Conservation (phyloP, 306 rosid species). For the Prunus padus region DNA sequence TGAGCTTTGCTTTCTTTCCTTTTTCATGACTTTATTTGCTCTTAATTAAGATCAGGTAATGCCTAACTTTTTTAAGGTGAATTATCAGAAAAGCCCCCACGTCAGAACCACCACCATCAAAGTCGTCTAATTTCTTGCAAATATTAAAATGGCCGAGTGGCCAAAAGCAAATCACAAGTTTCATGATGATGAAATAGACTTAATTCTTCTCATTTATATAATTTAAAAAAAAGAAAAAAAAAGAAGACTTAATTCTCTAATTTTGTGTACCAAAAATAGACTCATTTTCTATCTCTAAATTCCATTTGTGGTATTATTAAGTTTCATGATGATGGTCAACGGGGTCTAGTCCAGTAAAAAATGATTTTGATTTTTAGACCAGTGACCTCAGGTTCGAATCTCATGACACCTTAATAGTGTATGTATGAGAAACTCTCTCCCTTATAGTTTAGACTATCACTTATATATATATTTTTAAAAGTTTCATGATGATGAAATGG, state of each 20-base stretch:
- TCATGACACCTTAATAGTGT: too few relatives aligned
- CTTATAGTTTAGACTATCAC: too few relatives aligned
- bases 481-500: not conserved
- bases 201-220: too few relatives aligned
- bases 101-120: slow-evolving; percentile 36
- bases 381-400: too few relatives aligned
- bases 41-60: slow-evolving; percentile 23
- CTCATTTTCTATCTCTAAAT: not conserved
- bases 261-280: not conserved
- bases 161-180: not conserved
- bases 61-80: slow-evolving; percentile 40
- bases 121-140: slow-evolving; percentile 8
- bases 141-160: slow-evolving; percentile 13
- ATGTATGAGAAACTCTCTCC: too few relatives aligned
- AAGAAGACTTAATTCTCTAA: not conserved
- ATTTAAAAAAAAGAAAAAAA: too few relatives aligned
- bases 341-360: too few relatives aligned
- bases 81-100: slow-evolving; percentile 21
- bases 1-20: slow-evolving; percentile 27
- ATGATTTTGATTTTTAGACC: rapidly evolving
- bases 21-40: slow-evolving; percentile 2
- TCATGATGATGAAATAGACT: not conserved
- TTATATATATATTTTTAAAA: too few relatives aligned
- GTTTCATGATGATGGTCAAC: too few relatives aligned
- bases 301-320: not conserved